Evolutionary conservation across 2,329 filamentous ascomycete species (phyloP).

Genomic region (Diaporthe citriasiana): DNA sequence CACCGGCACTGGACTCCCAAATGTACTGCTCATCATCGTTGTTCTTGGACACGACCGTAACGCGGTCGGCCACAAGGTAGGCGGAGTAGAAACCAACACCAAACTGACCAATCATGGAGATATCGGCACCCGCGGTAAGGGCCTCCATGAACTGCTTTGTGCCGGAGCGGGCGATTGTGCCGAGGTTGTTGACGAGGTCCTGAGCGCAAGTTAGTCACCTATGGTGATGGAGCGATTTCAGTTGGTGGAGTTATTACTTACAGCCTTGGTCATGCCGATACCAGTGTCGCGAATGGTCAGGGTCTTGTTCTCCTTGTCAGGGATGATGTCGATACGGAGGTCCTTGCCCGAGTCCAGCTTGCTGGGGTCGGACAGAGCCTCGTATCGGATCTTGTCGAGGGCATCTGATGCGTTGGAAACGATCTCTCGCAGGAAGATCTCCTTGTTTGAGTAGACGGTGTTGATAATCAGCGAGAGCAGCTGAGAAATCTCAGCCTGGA

Average conservation of each 20-base stretch:
- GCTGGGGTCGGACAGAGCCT: slow-evolving; percentile 95
- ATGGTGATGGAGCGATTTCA: background rate
- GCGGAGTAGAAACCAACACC: slow-evolving; percentile 99
- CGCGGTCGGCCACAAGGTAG: slow-evolving; percentile 98
- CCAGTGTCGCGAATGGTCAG: slow-evolving; percentile 97
- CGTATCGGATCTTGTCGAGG: slow-evolving; percentile 99
- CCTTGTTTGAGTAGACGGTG: slow-evolving; percentile 99
- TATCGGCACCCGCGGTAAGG: slow-evolving; percentile 96
- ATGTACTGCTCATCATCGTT: slow-evolving; percentile 99
- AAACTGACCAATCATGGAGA: slow-evolving; percentile 99
- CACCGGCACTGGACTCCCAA: slow-evolving; percentile 98
- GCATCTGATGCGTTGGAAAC: slow-evolving; percentile 99
- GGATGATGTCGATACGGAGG: slow-evolving; percentile 98
- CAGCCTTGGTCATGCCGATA: slow-evolving; percentile 99
- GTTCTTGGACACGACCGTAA: slow-evolving; percentile 97
- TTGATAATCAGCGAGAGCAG: slow-evolving; percentile 99
- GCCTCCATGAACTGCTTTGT: slow-evolving; percentile 99
- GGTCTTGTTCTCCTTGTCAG: slow-evolving; percentile 97
- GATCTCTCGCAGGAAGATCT: slow-evolving; percentile 98
- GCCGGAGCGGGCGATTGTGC: slow-evolving; percentile 98
- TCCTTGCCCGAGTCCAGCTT: slow-evolving; percentile 99
- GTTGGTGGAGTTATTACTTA: slow-evolving; percentile 65
- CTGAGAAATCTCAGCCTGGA: slow-evolving; percentile 99
- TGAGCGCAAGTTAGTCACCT: slow-evolving; percentile 58
- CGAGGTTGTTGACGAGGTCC: slow-evolving; percentile 99